These are phyloP conservation scores for Maudiozyma humilis DNA, from an alignment of 1,139 yeast species.

Conservation along the genomic window DNA sequence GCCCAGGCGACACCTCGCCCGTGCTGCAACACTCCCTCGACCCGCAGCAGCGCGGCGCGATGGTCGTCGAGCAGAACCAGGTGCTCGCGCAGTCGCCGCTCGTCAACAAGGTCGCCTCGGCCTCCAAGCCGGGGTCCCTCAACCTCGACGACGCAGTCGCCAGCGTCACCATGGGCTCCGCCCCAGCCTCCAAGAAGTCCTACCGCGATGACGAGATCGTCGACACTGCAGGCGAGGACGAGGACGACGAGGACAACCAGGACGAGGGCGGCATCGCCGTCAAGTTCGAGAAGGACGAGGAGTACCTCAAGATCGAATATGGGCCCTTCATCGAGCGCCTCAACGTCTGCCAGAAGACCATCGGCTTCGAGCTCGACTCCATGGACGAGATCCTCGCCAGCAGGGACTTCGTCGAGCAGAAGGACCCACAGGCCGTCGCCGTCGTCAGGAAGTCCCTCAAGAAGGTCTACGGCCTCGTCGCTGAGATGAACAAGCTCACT, in stretches of 20 bases:
- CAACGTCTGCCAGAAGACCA: conserved; percentile 45
- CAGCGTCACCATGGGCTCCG: neutral
- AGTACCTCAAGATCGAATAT: conserved; percentile 30
- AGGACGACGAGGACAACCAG: conserved; percentile 19
- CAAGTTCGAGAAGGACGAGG: conserved; percentile 27
- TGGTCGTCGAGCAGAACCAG: neutral
- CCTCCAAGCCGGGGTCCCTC: neutral
- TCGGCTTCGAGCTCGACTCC: conserved; percentile 52
- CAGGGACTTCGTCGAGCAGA: conserved; percentile 8
- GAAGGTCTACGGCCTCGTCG: conserved; percentile 28
- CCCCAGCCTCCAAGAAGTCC: neutral
- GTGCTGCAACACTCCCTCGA: conserved; percentile 3
- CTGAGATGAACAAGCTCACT: conserved; percentile 28
- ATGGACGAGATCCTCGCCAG: conserved; percentile 46
- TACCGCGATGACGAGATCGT: conserved; percentile 18
- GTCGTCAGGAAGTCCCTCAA: conserved; percentile 29
- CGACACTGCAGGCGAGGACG: conserved; percentile 17
- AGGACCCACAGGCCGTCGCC: conserved; percentile 21
- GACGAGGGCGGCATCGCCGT: conserved; percentile 16
- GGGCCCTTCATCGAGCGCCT: conserved; percentile 38
- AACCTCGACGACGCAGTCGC: neutral
- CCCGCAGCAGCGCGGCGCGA: neutral
- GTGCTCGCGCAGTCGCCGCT: neutral
- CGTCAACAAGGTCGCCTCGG: neutral
- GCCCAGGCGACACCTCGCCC: conserved; percentile 1